Conservation (phyloP, 306 rosid species). For the Alnus glutinosa region DNA sequence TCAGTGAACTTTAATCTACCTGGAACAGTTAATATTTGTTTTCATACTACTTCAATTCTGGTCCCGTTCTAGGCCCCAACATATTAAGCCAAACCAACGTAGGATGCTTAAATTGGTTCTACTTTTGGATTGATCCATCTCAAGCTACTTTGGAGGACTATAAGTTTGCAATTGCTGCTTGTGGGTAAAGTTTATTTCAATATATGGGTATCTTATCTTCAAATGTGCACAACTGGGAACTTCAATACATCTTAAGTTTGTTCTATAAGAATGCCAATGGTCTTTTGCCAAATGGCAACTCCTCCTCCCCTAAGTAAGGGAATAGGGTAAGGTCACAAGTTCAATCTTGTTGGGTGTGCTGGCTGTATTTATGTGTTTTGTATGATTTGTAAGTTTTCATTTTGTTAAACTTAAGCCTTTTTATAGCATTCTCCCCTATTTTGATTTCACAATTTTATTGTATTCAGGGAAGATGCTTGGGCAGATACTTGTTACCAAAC, state of each 20-base stretch:
- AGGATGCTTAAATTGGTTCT: too few relatives aligned
- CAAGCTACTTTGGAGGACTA: background rate
- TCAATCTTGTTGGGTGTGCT: background rate
- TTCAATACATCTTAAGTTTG: background rate
- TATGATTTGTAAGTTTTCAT: background rate
- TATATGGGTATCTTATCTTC: background rate
- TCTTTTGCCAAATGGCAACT: background rate
- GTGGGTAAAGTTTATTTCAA: too few relatives aligned
- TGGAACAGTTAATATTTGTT: background rate
- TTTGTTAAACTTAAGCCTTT: conserved; percentile 8
- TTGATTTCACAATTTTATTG: conserved; percentile 8
- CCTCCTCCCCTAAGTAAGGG: background rate
- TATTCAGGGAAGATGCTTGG: conserved; percentile 95
- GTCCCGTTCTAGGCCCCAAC: background rate
- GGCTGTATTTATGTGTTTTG: background rate
- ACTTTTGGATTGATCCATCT: background rate
- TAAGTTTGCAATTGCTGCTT: background rate
- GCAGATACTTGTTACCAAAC: conserved; percentile 94
- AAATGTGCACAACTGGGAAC: background rate
- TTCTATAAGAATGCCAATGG: background rate
- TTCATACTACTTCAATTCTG: background rate
- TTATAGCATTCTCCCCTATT: background rate
- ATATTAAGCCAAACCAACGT: background rate
- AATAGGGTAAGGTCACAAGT: background rate
- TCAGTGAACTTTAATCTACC: background rate